Conservation (phyloP, 2,329 filamentous ascomycete genomes). For the Lecanicillium sp. region DNA sequence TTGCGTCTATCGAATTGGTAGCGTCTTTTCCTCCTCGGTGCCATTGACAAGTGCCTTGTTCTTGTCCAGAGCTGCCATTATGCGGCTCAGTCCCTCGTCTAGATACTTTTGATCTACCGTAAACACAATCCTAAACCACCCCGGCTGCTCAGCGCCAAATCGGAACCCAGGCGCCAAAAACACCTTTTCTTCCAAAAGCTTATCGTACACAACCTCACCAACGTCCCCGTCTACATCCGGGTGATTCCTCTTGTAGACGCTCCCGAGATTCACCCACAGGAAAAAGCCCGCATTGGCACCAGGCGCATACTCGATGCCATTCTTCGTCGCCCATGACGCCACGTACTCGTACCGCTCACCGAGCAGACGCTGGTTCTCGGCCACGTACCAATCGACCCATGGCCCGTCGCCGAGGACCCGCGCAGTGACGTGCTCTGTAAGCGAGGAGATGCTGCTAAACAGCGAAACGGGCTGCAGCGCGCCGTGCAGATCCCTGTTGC, state of each 20-base stretch:
- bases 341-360: conserved; percentile 29
- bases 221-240: conserved; percentile 13
- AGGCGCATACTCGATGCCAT: conserved; percentile 34
- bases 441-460: conserved; percentile 35
- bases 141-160: conserved; percentile 28
- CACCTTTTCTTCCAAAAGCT: conserved; percentile 21
- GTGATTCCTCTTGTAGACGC: conserved; percentile 16
- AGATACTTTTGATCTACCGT: conserved; percentile 23
- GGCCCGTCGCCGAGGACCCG: conserved; percentile 33
- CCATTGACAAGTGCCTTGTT: too few species aligned
- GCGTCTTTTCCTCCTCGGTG: too few species aligned
- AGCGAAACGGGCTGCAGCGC: conserved; percentile 28
- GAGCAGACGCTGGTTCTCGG: conserved; percentile 31
- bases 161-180: conserved; percentile 27
- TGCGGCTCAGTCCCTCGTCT: conserved; percentile 14
- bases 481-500: conserved; percentile 28
- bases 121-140: conserved; percentile 32
- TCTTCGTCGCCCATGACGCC: conserved; percentile 24
- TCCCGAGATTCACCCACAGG: conserved; percentile 41
- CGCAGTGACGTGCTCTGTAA: conserved; percentile 31
- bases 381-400: conserved; percentile 35
- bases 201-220: conserved; percentile 17
- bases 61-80: background rate
- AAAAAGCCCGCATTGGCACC: conserved; percentile 47
- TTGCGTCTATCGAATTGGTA: too few species aligned